phyloP scores from a whole-genome alignment of 106 monocot species.

The Acorus calamus region DNA sequence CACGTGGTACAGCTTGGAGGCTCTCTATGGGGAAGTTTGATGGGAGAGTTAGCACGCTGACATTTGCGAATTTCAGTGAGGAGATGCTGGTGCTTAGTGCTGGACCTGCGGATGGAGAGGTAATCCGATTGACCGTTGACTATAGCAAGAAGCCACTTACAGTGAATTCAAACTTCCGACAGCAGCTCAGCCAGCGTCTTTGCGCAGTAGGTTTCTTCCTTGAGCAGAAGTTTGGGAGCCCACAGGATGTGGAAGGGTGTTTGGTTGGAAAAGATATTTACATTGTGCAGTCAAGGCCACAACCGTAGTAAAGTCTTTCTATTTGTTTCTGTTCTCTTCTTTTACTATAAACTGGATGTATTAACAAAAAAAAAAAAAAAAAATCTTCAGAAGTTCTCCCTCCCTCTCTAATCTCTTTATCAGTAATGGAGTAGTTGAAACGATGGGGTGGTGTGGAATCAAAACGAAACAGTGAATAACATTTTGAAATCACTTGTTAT shows the following conservation, averaged over 20 bases:
- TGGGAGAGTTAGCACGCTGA: slow-evolving; percentile 53
- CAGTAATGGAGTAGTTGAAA: no score
- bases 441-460: no score
- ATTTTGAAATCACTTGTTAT: no score
- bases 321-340: no score
- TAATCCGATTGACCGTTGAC: slow-evolving; percentile 57
- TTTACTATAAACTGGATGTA: no score
- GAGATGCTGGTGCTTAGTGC: slow-evolving; percentile 47
- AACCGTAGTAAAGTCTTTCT: slow-evolving; percentile 16
- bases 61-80: slow-evolving; percentile 91
- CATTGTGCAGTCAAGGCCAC: slow-evolving; percentile 88
- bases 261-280: slow-evolving; percentile 75
- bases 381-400: no score
- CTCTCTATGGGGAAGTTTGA: slow-evolving; percentile 62
- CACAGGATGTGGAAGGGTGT: slow-evolving; percentile 94
- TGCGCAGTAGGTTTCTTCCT: slow-evolving; percentile 76
- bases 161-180: slow-evolving; percentile 47
- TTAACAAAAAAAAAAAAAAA: no score
- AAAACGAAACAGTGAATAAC: no score
- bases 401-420: no score
- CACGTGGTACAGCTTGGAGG: slow-evolving; percentile 90
- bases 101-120: slow-evolving; percentile 68
- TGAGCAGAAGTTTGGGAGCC: slow-evolving; percentile 75
- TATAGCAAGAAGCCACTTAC: slow-evolving; percentile 79
- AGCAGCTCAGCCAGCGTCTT: slow-evolving; percentile 66